These are phyloP conservation scores for Capsicum baccatum DNA, from an alignment of 257 asterid genomes.

Conservation along the genomic window DNA sequence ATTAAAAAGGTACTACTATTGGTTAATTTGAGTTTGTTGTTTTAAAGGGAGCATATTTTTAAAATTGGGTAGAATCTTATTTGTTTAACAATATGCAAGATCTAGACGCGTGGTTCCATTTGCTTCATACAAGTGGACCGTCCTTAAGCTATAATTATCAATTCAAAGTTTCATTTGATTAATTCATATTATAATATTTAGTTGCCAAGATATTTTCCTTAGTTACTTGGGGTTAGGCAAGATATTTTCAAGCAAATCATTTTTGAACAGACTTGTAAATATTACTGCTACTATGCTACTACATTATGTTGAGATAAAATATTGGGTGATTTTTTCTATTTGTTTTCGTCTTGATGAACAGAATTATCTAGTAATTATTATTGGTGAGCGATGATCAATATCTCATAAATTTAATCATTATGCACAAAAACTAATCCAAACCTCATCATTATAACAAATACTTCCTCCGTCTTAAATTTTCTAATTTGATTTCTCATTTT, in stretches of 20 bases:
- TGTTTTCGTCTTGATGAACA: too few relatives aligned
- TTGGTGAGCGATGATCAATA: too few relatives aligned
- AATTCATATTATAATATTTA: constrained; percentile 28
- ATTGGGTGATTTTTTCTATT: too few relatives aligned
- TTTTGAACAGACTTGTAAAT: not conserved
- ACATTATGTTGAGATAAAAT: not conserved
- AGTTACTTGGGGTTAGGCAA: not conserved
- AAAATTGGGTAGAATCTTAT: not conserved
- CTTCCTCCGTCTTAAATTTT: too few relatives aligned
- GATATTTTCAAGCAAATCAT: constrained; percentile 27
- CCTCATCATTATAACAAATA: too few relatives aligned
- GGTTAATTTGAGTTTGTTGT: not conserved
- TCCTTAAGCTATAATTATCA: not conserved
- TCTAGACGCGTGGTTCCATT: constrained; percentile 32
- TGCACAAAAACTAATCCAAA: too few relatives aligned
- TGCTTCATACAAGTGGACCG: constrained; percentile 25
- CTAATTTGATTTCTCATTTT: too few relatives aligned
- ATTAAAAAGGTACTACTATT: not conserved
- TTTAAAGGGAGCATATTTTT: not conserved
- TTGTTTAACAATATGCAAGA: constrained; percentile 21
- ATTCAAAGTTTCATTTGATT: constrained; percentile 10
- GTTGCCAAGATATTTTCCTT: constrained; percentile 33
- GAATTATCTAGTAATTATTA: too few relatives aligned
- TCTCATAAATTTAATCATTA: too few relatives aligned
- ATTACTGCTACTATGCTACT: not conserved